Percentiles rank a stretch among this genome's conserved stretches.
phyloP scores from a whole-genome alignment of 345 rosid genomes.

The Linum trigynum region DNA sequence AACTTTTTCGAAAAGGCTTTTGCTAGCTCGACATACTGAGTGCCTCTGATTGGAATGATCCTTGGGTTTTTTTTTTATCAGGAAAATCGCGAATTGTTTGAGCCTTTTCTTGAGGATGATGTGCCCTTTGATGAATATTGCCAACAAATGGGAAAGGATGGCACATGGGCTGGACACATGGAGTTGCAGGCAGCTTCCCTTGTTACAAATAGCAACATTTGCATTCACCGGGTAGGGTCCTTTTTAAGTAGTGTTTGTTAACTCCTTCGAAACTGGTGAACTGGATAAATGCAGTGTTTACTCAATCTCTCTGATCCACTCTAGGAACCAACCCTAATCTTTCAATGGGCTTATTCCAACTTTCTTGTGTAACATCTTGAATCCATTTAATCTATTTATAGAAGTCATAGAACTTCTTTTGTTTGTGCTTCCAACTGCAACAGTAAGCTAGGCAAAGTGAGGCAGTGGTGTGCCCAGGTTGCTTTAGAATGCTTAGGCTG shows the following conservation, averaged over 20 bases:
- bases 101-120: conserved; percentile 91
- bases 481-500: no score
- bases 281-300: neutral
- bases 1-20: no score
- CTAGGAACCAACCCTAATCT: neutral
- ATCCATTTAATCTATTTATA: neutral
- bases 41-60: conserved; percentile 12
- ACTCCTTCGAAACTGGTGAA: neutral
- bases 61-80: conserved; percentile 22
- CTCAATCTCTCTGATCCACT: neutral
- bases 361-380: neutral
- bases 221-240: conserved; percentile 67
- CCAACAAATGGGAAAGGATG: conserved; percentile 71
- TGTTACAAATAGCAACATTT: conserved; percentile 65
- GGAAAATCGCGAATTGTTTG: conserved; percentile 67
- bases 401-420: neutral
- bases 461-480: no score
- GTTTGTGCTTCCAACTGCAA: neutral
- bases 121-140: conserved; percentile 82
- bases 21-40: neutral
- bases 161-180: conserved; percentile 97
- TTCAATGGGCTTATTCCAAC: neutral
- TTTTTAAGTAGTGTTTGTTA: neutral
- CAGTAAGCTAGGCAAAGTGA: no score
- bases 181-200: conserved; percentile 94